Conservation (phyloP, 345 rosid species). For the Eucalyptus erythrocorys region DNA sequence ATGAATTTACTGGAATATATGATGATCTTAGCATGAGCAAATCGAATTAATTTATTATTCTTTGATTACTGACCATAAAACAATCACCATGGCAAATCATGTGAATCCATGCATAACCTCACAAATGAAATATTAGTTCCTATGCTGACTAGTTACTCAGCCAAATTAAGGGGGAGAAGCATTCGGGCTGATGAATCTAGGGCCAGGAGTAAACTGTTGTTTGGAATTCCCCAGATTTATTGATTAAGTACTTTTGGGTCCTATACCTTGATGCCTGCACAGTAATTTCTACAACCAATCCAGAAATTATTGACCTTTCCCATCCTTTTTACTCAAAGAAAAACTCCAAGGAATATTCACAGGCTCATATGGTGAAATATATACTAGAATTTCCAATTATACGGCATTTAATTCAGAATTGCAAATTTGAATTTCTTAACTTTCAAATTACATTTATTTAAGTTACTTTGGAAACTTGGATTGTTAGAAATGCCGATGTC, state of each 20-base stretch:
- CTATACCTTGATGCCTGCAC: background rate
- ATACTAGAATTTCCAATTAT: background rate
- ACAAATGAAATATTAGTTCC: background rate
- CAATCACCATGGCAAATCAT: background rate
- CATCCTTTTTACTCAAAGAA: background rate
- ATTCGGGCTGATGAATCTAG: background rate
- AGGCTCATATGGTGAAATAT: background rate
- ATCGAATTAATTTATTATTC: background rate
- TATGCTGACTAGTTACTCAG: background rate
- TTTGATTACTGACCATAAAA: background rate
- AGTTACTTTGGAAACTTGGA: background rate
- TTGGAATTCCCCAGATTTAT: background rate
- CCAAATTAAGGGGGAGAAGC: background rate
- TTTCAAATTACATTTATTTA: background rate
- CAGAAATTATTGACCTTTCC: background rate
- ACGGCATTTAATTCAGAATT: rapidly evolving
- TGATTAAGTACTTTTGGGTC: background rate
- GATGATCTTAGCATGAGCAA: background rate
- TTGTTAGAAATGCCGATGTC: rapidly evolving
- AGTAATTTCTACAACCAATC: background rate
- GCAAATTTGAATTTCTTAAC: background rate
- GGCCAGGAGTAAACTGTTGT: background rate
- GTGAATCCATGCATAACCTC: background rate
- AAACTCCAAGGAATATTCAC: background rate
- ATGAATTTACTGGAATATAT: background rate